A percentile compares a stretch with the other conserved stretches of the same genome.
These are phyloP conservation scores for Auxenochlorella protothecoides DNA, from an alignment of 139 green algal genomes.

Conservation along the genomic window DNA sequence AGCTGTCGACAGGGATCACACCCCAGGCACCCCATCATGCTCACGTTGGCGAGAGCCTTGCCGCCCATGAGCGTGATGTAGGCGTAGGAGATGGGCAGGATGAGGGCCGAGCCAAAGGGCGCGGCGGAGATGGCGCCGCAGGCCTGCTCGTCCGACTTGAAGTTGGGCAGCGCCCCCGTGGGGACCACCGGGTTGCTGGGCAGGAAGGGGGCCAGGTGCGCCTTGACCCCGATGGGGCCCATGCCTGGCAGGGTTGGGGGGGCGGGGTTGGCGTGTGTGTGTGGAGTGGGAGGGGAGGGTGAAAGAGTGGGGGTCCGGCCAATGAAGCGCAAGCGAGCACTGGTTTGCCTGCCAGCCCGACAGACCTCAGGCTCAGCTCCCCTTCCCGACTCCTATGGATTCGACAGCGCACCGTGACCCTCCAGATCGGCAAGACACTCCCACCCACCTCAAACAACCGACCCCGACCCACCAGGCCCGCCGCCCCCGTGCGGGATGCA, in stretches of 20 bases:
- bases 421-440: no score
- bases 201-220: slow-evolving; percentile 93
- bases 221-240: slow-evolving; percentile 89
- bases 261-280: no score
- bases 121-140: slow-evolving; percentile 91
- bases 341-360: no score
- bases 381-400: no score
- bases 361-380: no score
- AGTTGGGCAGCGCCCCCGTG: slow-evolving; percentile 58
- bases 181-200: slow-evolving; percentile 84
- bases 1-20: no score
- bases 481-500: slow-evolving; percentile 98
- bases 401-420: no score
- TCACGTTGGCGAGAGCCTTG: slow-evolving; percentile 69
- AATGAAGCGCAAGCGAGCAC: no score
- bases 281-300: no score
- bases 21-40: not conserved
- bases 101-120: slow-evolving; percentile 90
- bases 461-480: slow-evolving; percentile 33
- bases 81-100: slow-evolving; percentile 95
- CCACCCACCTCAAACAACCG: no score
- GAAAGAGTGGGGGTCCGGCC: no score
- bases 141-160: slow-evolving; percentile 47
- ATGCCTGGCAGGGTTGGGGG: slow-evolving; percentile 32
- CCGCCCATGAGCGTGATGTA: slow-evolving; percentile 99